Conservation (phyloP, 345 rosid genomes). For the Eucalyptus sp. region DNA sequence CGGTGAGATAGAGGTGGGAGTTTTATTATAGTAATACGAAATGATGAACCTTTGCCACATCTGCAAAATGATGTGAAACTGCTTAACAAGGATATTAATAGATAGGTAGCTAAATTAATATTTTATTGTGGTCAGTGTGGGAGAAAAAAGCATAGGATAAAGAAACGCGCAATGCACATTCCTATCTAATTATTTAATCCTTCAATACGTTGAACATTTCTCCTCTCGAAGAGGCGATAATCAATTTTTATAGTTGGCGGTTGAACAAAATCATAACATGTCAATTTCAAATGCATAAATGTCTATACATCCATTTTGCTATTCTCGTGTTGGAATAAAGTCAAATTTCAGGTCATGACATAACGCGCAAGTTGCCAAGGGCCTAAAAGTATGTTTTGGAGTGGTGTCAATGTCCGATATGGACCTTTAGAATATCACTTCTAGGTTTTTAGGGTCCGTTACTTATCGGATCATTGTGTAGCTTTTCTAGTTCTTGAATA, state of each 20-base stretch:
- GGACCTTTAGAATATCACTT: not conserved
- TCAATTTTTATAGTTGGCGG: not conserved
- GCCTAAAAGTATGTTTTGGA: not conserved
- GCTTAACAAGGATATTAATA: not conserved
- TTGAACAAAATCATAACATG: not conserved
- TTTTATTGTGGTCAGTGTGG: not conserved
- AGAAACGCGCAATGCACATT: not conserved
- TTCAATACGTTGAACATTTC: not conserved
- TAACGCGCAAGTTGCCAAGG: not conserved
- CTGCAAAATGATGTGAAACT: not conserved
- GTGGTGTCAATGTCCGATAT: not conserved
- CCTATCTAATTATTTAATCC: not conserved
- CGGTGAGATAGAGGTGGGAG: not conserved
- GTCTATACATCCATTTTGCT: not conserved
- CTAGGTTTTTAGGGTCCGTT: not conserved
- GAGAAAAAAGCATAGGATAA: not conserved
- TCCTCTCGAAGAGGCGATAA: rapidly evolving
- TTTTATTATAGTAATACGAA: rapidly evolving
- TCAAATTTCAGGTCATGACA: not conserved
- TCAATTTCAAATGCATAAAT: not conserved
- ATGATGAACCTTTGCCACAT: not conserved
- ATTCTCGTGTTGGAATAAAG: not conserved
- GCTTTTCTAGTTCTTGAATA: not conserved
- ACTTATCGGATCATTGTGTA: not conserved
- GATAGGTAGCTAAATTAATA: not conserved